These are phyloP conservation scores for Ganoderma resinaceum DNA, from an alignment of 1,284 basidiomycete species.

Conservation along the genomic window DNA sequence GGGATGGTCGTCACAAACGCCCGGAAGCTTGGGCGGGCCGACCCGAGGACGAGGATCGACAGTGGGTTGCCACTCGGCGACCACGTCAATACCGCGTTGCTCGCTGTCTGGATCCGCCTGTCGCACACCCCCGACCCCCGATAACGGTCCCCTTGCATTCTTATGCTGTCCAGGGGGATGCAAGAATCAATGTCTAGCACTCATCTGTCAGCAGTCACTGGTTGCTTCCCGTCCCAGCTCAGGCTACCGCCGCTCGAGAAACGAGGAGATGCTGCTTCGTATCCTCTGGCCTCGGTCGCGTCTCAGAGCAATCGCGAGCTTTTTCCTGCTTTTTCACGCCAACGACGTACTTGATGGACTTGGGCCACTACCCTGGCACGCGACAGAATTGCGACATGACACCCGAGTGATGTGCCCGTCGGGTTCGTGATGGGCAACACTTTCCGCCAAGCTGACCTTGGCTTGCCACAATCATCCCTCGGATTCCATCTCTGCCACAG, in stretches of 20 bases:
- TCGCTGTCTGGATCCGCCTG: background rate
- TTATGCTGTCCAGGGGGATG: too few relatives aligned
- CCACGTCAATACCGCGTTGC: background rate
- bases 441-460: constrained; percentile 4
- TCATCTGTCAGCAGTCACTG: background rate
- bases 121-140: background rate
- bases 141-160: background rate
- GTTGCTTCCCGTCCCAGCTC: background rate
- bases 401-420: background rate
- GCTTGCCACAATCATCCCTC: constrained; percentile 4
- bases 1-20: background rate
- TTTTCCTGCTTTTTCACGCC: too few relatives aligned
- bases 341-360: background rate
- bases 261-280: too few relatives aligned
- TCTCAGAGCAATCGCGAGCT: background rate
- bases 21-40: background rate
- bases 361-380: background rate
- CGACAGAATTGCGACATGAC: background rate
- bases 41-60: background rate
- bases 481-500: background rate
- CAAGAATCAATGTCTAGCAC: background rate
- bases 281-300: background rate
- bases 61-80: background rate
- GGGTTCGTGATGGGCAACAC: background rate
- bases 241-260: too few relatives aligned